Conservation (phyloP, 2,329 filamentous ascomycete genomes). For the Fusarium sp. region DNA sequence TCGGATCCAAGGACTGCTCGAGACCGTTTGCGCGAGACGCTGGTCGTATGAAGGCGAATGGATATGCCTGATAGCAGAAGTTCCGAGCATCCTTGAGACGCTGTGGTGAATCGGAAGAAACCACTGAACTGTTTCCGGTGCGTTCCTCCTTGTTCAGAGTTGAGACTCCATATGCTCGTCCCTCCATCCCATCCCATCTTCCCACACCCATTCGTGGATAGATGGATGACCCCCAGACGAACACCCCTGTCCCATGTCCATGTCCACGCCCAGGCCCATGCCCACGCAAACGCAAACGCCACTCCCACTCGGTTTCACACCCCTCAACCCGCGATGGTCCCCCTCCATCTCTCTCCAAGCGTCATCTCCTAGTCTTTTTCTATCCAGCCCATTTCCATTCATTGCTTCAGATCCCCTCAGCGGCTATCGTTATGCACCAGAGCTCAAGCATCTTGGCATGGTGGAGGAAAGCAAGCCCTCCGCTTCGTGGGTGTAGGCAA, state of each 20-base stretch:
- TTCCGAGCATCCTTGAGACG: conserved; percentile 24
- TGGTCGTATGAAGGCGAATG: conserved; percentile 18
- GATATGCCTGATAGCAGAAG: conserved; percentile 12
- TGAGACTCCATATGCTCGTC: conserved; percentile 24
- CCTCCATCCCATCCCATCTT: conserved; percentile 12
- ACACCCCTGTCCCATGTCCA: conserved; percentile 13
- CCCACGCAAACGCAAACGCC: conserved; percentile 16
- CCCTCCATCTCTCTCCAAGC: conserved; percentile 30
- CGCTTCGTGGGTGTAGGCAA: conserved; percentile 38
- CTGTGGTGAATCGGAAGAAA: conserved; percentile 23
- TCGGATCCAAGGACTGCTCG: conserved; percentile 39
- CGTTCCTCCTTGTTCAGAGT: conserved; percentile 35
- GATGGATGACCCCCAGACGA: conserved; percentile 7
- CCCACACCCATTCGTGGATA: conserved; percentile 27
- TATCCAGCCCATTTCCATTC: conserved; percentile 36
- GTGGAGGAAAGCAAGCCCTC: conserved; percentile 25
- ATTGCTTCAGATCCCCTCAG: conserved; percentile 40
- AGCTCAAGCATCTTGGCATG: conserved; percentile 42
- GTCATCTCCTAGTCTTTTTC: conserved; percentile 37
- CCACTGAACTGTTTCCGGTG: conserved; percentile 32
- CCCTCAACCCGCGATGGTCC: conserved; percentile 32
- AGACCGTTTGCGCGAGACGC: conserved; percentile 34
- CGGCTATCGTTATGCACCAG: conserved; percentile 52
- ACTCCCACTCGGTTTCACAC: conserved; percentile 27
- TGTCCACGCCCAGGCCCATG: conserved; percentile 14